A percentile compares a stretch with the other conserved stretches of the same genome.
These are phyloP conservation scores for Oidiodendron maius DNA, from an alignment of 495 filamentous ascomycete species.

Conservation along the genomic window DNA sequence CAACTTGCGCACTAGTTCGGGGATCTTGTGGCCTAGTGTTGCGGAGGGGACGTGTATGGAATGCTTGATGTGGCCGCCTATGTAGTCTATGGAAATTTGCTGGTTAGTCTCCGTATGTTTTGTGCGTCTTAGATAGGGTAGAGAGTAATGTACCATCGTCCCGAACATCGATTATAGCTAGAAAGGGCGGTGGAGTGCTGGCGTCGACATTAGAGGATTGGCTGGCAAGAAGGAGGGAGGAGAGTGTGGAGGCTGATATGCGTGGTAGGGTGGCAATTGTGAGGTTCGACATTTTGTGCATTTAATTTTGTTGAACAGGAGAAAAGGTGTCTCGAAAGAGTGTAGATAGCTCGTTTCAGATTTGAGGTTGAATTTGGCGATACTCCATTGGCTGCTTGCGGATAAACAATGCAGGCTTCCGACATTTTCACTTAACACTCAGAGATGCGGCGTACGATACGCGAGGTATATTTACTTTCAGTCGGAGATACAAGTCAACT, in stretches of 20 bases:
- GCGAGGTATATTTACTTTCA: no score
- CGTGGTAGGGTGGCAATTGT: slow-evolving; percentile 57
- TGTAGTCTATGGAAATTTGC: slow-evolving; percentile 57
- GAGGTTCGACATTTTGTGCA: slow-evolving; percentile 43
- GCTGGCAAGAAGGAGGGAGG: slow-evolving; percentile 39
- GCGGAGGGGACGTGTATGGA: slow-evolving; percentile 70
- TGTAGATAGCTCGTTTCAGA: no score
- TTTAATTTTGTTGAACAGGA: no score
- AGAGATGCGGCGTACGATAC: no score
- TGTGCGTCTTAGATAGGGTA: not conserved
- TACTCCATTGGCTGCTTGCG: no score
- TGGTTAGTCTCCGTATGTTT: not conserved
- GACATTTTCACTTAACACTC: no score
- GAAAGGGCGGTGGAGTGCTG: slow-evolving; percentile 27
- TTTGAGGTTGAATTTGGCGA: no score
- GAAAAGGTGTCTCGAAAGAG: no score
- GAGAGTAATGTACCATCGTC: slow-evolving; percentile 54
- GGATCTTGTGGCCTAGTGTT: slow-evolving; percentile 66
- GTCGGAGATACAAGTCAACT: no score
- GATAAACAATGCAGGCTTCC: no score
- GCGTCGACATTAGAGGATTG: slow-evolving; percentile 25
- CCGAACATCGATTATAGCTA: slow-evolving; percentile 85
- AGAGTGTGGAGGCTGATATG: slow-evolving; percentile 57
- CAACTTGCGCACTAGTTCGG: slow-evolving; percentile 75
- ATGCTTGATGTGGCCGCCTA: slow-evolving; percentile 84